Evolutionary conservation across 2,329 filamentous ascomycete genomes (phyloP), one percentile per base, ranked within the genome.

Genomic region (Dothistroma septosporum): DNA sequence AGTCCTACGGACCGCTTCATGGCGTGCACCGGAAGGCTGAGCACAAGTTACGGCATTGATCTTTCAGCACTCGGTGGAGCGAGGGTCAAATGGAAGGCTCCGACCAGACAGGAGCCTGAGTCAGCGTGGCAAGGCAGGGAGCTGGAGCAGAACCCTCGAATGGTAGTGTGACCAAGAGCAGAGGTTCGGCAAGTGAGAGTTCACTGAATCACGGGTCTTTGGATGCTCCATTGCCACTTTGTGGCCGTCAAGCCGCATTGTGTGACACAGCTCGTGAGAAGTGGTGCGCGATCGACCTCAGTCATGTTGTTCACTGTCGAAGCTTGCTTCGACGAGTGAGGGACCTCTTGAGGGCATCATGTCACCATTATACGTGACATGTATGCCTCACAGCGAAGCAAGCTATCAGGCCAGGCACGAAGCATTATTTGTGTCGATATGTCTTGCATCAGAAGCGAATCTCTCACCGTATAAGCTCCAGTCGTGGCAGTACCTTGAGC

Each of bases 1-100:
- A 52, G 46, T 32, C 10, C 16, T 5, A 58, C 47, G 12, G 46
- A 58, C 9, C 24, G 55, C n/a, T 44, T 52, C 16, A 58, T 58
- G 55, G n/a, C 28, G 5, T 52, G 55, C 12, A 41, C 47, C n/a
- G 55, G 55, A 12, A 53, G 47, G 55, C 16, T 37, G 11, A 41
- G 28, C 9, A 53, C 28, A 5, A 41, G 19, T 7, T 58, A 35
- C 21, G 46, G 16, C 3, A 21, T 58, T 12, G 55, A 58, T 31
- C 19, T 53, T 24, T 31, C 47, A 6, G 47, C 48, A 5, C 10
- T 58, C 9, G 16, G 33, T 31, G 47, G 47, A 14, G 47, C 48
- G 44, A 50, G 44, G 22, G 41, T 57, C 9, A 28, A 12, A 16
- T 57, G 44, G 55, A 57, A 48, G 19, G 37, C 28, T 28, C 14